Evolutionary conservation across 768 basidiomycete genomes (phyloP).

Genomic region (Zangia roseola): DNA sequence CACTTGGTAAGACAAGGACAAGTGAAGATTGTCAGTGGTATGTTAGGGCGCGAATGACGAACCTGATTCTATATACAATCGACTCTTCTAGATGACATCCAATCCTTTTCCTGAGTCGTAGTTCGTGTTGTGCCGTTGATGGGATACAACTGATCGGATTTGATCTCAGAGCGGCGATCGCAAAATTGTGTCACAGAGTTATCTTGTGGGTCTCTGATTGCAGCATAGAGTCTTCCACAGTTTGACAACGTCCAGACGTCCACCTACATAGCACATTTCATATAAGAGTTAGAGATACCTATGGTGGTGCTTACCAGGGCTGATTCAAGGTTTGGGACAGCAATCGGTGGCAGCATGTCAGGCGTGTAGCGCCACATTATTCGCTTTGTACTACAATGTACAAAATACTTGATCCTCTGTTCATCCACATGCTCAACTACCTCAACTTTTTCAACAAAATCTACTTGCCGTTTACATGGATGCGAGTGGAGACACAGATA

Average conservation of each 20-base stretch:
- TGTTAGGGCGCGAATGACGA: conserved; percentile 16
- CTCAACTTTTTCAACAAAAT: no score
- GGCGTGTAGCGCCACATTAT: no score
- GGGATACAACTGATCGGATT: conserved; percentile 47
- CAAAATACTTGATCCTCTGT: no score
- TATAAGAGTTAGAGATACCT: background rate
- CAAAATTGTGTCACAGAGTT: conserved; percentile 24
- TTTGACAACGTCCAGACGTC: conserved; percentile 85
- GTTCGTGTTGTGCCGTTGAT: conserved; percentile 33
- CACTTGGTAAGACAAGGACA: conserved; percentile 42
- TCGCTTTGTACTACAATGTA: no score
- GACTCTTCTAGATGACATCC: conserved; percentile 65
- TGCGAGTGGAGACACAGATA: no score
- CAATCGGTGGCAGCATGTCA: no score
- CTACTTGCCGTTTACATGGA: no score
- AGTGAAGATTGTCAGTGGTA: background rate
- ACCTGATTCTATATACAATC: conserved; percentile 75
- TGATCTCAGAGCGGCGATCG: conserved; percentile 51
- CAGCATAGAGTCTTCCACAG: conserved; percentile 72
- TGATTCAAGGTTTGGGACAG: conserved; percentile 89
- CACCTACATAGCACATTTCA: conserved; percentile 45
- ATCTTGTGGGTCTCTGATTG: conserved; percentile 62
- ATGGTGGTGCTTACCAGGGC: conserved; percentile 53
- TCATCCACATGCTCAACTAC: no score
- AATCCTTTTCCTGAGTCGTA: conserved; percentile 72